A percentile compares a stretch with the other conserved stretches of the same genome.
Evolutionary conservation across 768 basidiomycete genomes (phyloP).

Genomic region (Termitomyces sp.): DNA sequence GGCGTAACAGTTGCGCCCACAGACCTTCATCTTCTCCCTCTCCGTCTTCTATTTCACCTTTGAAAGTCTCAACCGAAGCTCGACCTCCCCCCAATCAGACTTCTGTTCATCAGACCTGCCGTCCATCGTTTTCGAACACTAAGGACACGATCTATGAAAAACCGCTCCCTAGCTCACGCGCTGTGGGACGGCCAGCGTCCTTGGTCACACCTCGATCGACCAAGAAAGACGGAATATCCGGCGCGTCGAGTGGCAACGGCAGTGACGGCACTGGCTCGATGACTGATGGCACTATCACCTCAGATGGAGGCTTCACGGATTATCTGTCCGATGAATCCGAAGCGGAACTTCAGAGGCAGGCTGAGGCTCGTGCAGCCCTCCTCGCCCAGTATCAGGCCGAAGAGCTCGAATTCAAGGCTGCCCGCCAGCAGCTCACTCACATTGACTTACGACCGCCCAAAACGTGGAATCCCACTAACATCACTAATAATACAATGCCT

Average conservation of each 20-base stretch:
- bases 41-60: constrained; percentile 32
- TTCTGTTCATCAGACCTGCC: constrained; percentile 18
- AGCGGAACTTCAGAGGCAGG: constrained; percentile 80
- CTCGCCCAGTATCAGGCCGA: constrained; percentile 78
- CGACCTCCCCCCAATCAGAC: constrained; percentile 19
- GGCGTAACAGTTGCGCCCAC: constrained; percentile 31
- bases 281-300: constrained; percentile 74
- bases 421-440: constrained; percentile 69
- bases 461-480: constrained; percentile 60
- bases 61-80: constrained; percentile 32
- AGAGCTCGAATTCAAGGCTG: constrained; percentile 77
- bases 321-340: constrained; percentile 93
- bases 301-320: constrained; percentile 85
- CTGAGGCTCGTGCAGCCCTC: constrained; percentile 71
- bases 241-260: constrained; percentile 54
- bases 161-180: constrained; percentile 15
- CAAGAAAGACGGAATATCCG: constrained; percentile 32
- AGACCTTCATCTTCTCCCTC: constrained; percentile 38
- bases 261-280: constrained; percentile 59
- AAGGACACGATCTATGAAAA: constrained; percentile 13
- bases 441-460: constrained; percentile 75
- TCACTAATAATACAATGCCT: constrained; percentile 22
- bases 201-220: constrained; percentile 23
- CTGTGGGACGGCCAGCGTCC: constrained; percentile 18
- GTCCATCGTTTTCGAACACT: constrained; percentile 22